A percentile compares a stretch with the other conserved stretches of the same genome.
Conservation (phyloP, 208 protist genomes). For the Crithidia fasciculata region DNA sequence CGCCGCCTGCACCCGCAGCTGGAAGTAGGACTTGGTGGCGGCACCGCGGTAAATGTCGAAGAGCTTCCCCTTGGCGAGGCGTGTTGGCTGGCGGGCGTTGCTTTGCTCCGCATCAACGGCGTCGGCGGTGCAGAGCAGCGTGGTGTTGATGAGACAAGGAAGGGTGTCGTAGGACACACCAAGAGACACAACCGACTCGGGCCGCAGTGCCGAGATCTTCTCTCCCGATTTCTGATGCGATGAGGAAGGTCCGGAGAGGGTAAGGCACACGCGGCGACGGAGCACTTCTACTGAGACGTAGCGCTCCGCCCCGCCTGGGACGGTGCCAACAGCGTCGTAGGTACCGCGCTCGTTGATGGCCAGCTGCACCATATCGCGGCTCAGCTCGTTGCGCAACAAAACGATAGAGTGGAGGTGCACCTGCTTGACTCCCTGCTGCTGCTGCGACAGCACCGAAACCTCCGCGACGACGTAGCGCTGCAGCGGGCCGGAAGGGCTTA, state of each 20-base stretch:
- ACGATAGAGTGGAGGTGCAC: slow-evolving; percentile 56
- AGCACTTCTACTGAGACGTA: slow-evolving; percentile 21
- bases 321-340: slow-evolving; percentile 16
- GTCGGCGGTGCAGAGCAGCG: slow-evolving; percentile 54
- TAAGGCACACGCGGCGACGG: slow-evolving; percentile 23
- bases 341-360: slow-evolving; percentile 1
- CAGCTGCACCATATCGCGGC: slow-evolving; percentile 40
- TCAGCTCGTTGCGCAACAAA: slow-evolving; percentile 57
- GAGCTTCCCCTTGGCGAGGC: slow-evolving; percentile 37
- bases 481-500: slow-evolving; percentile 19
- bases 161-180: slow-evolving; percentile 73
- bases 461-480: slow-evolving; percentile 56
- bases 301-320: slow-evolving; percentile 2
- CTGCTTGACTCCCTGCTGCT: slow-evolving; percentile 42
- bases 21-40: slow-evolving; percentile 47
- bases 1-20: slow-evolving; percentile 35
- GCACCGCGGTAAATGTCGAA: slow-evolving; percentile 33
- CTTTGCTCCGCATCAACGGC: background rate
- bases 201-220: background rate
- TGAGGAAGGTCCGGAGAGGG: background rate
- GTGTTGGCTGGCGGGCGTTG: background rate
- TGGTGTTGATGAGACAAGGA: slow-evolving; percentile 45
- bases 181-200: slow-evolving; percentile 27
- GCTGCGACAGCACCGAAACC: slow-evolving; percentile 32
- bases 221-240: too few relatives aligned